phyloP scores from a whole-genome alignment of 2,329 filamentous ascomycete species.

The Venturia pyrina region DNA sequence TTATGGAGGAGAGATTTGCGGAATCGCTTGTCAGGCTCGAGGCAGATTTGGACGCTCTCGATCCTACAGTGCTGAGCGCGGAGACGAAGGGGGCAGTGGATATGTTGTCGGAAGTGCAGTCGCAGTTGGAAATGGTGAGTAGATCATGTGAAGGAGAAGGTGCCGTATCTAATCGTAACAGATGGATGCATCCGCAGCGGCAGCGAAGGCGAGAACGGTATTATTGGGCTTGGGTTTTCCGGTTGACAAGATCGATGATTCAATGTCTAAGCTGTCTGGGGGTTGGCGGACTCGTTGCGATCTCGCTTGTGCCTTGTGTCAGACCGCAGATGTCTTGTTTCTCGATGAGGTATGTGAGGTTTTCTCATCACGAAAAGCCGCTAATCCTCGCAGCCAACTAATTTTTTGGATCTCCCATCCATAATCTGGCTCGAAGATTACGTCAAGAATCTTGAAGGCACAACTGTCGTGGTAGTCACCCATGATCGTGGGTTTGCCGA shows the following conservation, averaged over 20 bases:
- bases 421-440: slow-evolving; percentile 79
- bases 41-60: slow-evolving; percentile 47
- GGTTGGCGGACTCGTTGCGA: slow-evolving; percentile 40
- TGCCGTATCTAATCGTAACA: slow-evolving; percentile 14
- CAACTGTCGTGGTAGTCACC: slow-evolving; percentile 68
- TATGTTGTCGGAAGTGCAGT: slow-evolving; percentile 58
- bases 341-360: slow-evolving; percentile 49
- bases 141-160: background rate
- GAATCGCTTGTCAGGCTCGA: slow-evolving; percentile 44
- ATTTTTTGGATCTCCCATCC: slow-evolving; percentile 72
- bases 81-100: slow-evolving; percentile 63
- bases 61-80: slow-evolving; percentile 44
- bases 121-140: slow-evolving; percentile 53
- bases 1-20: slow-evolving; percentile 56
- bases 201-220: slow-evolving; percentile 55
- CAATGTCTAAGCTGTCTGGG: slow-evolving; percentile 59
- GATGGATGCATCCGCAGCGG: slow-evolving; percentile 50
- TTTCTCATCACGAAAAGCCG: background rate
- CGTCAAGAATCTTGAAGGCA: slow-evolving; percentile 47
- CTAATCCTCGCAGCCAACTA: slow-evolving; percentile 59
- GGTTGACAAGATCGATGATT: slow-evolving; percentile 47
- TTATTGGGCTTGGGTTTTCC: slow-evolving; percentile 64
- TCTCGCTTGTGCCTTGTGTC: slow-evolving; percentile 49
- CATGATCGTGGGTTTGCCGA: slow-evolving; percentile 78
- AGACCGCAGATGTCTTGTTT: slow-evolving; percentile 67